Evolutionary conservation across 1,139 yeast species (phyloP), one percentile per base, ranked within the genome.

Genomic region (Kodamaea sp.): DNA sequence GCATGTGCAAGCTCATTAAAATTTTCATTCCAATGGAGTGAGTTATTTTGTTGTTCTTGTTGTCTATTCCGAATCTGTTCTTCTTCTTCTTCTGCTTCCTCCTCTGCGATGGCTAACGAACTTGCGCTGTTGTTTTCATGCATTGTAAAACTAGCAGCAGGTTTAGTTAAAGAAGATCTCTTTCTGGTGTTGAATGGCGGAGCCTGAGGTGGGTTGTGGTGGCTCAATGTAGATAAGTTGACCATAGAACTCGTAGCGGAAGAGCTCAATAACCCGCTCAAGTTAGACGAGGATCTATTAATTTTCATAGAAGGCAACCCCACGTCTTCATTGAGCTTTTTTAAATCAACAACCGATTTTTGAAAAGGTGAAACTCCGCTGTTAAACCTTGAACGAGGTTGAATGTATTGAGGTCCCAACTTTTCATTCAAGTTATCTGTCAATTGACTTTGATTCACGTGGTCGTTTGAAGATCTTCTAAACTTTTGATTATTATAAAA

Each of bases 261-360:
- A 8, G 43, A 37, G 34, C 39, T 20, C 36, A 10, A 6, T 25
- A 54, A 40, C n/a, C 47, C 42, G 2, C 54, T 30, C 36, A 64
- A 50, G 41, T 59, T 60, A 31, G 60, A 58, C 4, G 65, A 52
- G 27, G 73, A 55, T 35, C 78, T 55, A 41, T 65, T 72, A 26
- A 73, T 58, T 43, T 66, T 72, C 51, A 75, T 54, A 1, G 76
- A 58, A 0, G 74, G 68, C 24, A 63, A 51, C 1, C 73, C 73
- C 24, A 55, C 37, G 29, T 64, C 72, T 26, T 62, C 65, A 27
- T 49, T 51, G 6, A 41, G 34, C 26, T 57, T 56, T 45, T 65
- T 64, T 15, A 57, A 51, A 30, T 73, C 79, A 7, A 72, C 58
- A 12, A 75, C 73, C 31, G 71, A 63, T 11, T 70, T 56, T 28